Conservation (phyloP, 1,284 basidiomycete genomes). For the Trichosporon coremiiforme region DNA sequence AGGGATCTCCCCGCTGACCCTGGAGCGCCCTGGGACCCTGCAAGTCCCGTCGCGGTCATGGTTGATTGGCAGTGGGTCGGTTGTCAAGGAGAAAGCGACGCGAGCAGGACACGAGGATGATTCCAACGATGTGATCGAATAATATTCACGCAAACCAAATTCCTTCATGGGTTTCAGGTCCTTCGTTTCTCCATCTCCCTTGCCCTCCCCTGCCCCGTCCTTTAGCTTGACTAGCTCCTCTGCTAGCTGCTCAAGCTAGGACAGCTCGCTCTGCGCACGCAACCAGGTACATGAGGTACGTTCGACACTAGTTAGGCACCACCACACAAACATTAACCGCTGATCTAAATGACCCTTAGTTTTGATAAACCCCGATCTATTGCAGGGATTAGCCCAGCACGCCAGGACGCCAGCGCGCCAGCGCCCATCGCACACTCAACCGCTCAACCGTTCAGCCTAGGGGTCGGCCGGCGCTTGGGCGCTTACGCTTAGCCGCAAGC, state of each 20-base stretch:
- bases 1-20: slow-evolving; percentile 15
- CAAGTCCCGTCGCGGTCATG: slow-evolving; percentile 11
- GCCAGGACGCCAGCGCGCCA: neutral
- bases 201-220: neutral
- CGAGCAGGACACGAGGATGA: slow-evolving; percentile 7
- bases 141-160: slow-evolving; percentile 13
- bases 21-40: neutral
- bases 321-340: neutral
- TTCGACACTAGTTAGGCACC: neutral
- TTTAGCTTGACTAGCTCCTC: neutral
- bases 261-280: neutral
- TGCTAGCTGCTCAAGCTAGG: neutral
- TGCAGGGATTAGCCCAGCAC: neutral
- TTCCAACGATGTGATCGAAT: slow-evolving; percentile 9
- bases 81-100: slow-evolving; percentile 11
- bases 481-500: neutral
- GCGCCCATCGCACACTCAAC: neutral
- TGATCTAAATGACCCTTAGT: neutral
- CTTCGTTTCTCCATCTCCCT: neutral
- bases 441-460: neutral
- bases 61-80: slow-evolving; percentile 10
- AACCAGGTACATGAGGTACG: slow-evolving; percentile 7
- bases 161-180: slow-evolving; percentile 19
- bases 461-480: neutral
- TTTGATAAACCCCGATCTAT: slow-evolving; percentile 6